These are phyloP conservation scores for Forsythia suspensa DNA, from an alignment of 257 asterid species.

Conservation along the genomic window DNA sequence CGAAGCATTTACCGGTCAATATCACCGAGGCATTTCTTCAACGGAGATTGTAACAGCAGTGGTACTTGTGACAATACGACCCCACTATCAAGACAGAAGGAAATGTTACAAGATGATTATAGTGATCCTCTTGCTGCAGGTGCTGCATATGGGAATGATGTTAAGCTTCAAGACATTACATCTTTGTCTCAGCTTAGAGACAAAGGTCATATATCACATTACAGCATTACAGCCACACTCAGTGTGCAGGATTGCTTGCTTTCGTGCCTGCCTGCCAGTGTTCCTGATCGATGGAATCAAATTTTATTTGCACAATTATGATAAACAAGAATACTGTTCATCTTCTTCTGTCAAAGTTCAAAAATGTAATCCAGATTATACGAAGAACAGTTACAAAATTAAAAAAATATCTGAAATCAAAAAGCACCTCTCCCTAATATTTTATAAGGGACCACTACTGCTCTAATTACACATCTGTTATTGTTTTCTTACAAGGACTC, in stretches of 20 bases:
- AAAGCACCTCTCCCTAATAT: no score
- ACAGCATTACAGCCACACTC: slow-evolving; percentile 70
- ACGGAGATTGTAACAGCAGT: slow-evolving; percentile 95
- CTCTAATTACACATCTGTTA: no score
- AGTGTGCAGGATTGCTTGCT: slow-evolving; percentile 90
- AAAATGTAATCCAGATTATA: no score
- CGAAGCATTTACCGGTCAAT: slow-evolving; percentile 55
- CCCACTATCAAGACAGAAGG: slow-evolving; percentile 62
- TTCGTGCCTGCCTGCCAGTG: slow-evolving; percentile 84
- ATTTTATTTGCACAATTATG: slow-evolving; percentile 55
- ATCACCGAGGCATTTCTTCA: slow-evolving; percentile 87
- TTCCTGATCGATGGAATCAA: slow-evolving; percentile 93
- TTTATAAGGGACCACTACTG: no score
- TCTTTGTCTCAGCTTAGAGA: slow-evolving; percentile 78
- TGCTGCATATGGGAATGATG: slow-evolving; percentile 65
- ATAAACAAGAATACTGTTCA: background rate
- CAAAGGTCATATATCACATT: slow-evolving; percentile 87
- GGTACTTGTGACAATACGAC: slow-evolving; percentile 85
- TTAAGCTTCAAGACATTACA: slow-evolving; percentile 63
- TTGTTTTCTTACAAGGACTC: no score
- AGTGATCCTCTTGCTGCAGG: slow-evolving; percentile 65
- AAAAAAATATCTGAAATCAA: no score
- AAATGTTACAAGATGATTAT: slow-evolving; percentile 62
- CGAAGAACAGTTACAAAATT: no score
- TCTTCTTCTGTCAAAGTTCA: no score